These are phyloP conservation scores for Aciculosporium take DNA, from an alignment of 2,329 filamentous ascomycete species.

Conservation along the genomic window DNA sequence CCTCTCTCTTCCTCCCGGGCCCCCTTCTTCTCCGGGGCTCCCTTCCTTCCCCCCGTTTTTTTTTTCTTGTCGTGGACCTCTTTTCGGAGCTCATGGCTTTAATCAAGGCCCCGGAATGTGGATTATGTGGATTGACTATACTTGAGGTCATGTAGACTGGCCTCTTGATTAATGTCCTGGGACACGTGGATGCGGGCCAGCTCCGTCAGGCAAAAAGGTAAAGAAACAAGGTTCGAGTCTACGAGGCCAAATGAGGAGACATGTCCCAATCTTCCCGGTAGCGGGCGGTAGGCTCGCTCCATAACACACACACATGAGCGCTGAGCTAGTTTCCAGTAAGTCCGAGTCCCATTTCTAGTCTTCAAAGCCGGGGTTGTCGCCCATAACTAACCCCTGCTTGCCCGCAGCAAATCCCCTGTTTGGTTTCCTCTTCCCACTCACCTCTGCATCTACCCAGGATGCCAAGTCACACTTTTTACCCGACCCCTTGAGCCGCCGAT, in stretches of 20 bases:
- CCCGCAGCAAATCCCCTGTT: slow-evolving; percentile 21
- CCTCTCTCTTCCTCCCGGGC: background rate
- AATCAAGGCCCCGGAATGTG: no score
- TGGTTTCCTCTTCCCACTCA: slow-evolving; percentile 7
- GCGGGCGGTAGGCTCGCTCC: no score
- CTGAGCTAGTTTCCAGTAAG: background rate
- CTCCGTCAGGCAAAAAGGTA: background rate
- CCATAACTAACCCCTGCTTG: slow-evolving; percentile 9
- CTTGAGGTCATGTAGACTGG: no score
- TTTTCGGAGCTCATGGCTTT: slow-evolving; percentile 6
- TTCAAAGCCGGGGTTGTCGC: slow-evolving; percentile 3
- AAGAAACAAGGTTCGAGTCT: background rate
- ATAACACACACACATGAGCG: background rate
- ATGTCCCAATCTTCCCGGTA: slow-evolving; percentile 14
- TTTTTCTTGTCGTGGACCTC: background rate
- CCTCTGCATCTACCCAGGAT: no score
- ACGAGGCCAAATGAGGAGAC: background rate
- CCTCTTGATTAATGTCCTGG: no score
- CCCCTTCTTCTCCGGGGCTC: slow-evolving; percentile 4
- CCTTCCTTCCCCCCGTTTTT: slow-evolving; percentile 1
- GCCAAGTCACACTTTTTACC: slow-evolving; percentile 41
- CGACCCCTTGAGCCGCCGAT: slow-evolving; percentile 27
- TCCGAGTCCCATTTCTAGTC: slow-evolving; percentile 9
- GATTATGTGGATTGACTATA: no score
- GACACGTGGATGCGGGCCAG: background rate